Evolutionary conservation across 129 eudicot species (phyloP), one percentile per base, ranked within the genome.

Genomic region (Centrapalus pauciflorus): DNA sequence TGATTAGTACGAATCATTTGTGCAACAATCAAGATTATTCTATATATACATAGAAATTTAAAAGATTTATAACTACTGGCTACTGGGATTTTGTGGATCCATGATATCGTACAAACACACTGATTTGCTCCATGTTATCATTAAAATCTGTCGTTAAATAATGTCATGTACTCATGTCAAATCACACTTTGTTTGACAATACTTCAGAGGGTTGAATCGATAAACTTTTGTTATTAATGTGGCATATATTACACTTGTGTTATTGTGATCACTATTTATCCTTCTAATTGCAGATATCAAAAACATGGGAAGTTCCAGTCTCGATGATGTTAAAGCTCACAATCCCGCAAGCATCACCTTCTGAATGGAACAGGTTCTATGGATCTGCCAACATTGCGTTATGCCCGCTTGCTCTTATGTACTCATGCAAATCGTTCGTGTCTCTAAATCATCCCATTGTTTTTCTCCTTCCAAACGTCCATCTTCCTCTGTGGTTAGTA

Each of bases 401-500:
- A 41, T 94, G 97, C 75, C 99, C 97, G 2, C 80, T 94, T 17
- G 88, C 85, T 28, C 93, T 94, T 46, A 54, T 94, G 54, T 94
- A 80, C 75, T 78, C 99, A 0, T 94, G 99, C 85, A 89, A 71
- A 66, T 89, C 97, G 46, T 86, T 94, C 69, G 63, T 89, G 80
- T 82, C 96, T 11, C 56, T 94, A 64, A 73, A 66, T 66, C 95
- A 89, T 54, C 88, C 95, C 2, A 76, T 94, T 19, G 34, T 63
- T 14, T 94, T 94, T 30, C 91, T 94, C 63, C 75, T 89, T 28
- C 84, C 92, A 26, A 80, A 79, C 59, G 46, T 76, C 59, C 97
- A 89, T 68, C 46, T 94, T 12, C 95, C 99, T 20, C 87, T 94
- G 24, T 94, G 99, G 99, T 66, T 76, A 28, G 76, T 94, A n/a